phyloP scores from a whole-genome alignment of 129 eudicot species.

The Mikania micrantha region DNA sequence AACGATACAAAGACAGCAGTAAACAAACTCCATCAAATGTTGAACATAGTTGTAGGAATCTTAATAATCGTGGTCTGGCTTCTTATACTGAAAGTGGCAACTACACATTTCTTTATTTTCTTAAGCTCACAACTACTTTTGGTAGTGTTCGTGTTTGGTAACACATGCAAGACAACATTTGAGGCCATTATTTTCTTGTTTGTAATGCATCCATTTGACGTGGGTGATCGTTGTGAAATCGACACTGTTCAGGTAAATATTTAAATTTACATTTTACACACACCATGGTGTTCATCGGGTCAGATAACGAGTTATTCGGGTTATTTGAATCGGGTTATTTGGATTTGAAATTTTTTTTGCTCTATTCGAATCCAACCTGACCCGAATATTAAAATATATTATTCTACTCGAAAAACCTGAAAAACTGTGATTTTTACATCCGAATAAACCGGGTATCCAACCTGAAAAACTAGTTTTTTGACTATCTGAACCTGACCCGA shows the following conservation, averaged over 20 bases:
- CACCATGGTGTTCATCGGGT: too few species aligned
- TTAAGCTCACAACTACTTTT: constrained; percentile 44
- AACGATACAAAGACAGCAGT: constrained; percentile 58
- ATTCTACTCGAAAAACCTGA: too few species aligned
- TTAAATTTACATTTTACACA: not conserved
- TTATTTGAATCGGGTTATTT: too few species aligned
- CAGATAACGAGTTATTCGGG: too few species aligned
- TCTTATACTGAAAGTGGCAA: constrained; percentile 38
- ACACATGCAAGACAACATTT: constrained; percentile 45
- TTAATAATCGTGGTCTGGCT: constrained; percentile 38
- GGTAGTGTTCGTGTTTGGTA: constrained; percentile 50
- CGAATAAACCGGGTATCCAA: too few species aligned
- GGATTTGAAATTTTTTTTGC: too few species aligned
- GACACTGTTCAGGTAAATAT: constrained; percentile 22
- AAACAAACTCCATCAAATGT: constrained; percentile 47
- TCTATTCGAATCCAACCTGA: too few species aligned
- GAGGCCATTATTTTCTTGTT: constrained; percentile 29
- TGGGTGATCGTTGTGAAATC: constrained; percentile 31
- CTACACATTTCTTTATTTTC: constrained; percentile 35
- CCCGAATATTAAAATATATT: too few species aligned
- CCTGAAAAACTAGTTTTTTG: too few species aligned
- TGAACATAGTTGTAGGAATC: constrained; percentile 26
- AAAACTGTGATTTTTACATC: too few species aligned
- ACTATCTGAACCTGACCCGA: too few species aligned
- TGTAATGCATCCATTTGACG: constrained; percentile 29